Evolutionary conservation across 2,329 filamentous ascomycete species (phyloP).

Genomic region (Fusarium sp.): DNA sequence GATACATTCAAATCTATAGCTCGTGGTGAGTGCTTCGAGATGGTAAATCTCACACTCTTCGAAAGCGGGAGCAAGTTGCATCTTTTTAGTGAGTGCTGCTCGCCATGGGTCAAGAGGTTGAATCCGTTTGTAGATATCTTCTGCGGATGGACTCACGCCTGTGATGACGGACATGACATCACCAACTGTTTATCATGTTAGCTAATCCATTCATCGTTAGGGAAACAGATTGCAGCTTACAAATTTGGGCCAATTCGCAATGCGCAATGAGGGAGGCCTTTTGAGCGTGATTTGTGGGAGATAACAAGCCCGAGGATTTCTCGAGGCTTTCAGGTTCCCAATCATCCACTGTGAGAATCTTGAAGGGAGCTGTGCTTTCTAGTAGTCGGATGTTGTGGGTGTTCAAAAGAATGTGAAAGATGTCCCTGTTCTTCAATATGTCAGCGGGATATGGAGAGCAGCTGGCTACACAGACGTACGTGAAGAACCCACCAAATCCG

Average conservation of each 20-base stretch:
- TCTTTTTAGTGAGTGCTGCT: background rate
- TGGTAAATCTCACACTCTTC: background rate
- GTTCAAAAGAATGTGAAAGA: conserved; percentile 26
- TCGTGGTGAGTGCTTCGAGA: conserved; percentile 4
- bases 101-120: conserved; percentile 5
- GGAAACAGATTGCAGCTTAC: background rate
- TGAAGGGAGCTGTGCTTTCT: background rate
- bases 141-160: background rate
- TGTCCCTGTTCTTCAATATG: conserved; percentile 3
- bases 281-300: background rate
- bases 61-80: background rate
- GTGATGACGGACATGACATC: background rate
- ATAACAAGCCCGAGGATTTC: background rate
- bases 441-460: accelerated
- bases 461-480: background rate
- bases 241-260: conserved; percentile 18
- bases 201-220: accelerated
- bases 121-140: background rate
- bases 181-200: background rate
- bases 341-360: conserved; percentile 4
- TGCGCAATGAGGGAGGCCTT: conserved; percentile 15
- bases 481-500: conserved; percentile 35
- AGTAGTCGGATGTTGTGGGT: conserved; percentile 4
- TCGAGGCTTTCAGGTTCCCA: conserved; percentile 22
- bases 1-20: conserved; percentile 31